Percentiles rank a stretch among this genome's conserved stretches.
These are phyloP conservation scores for Furcasterigmium sp. DNA, from an alignment of 2,329 filamentous ascomycete genomes.

Conservation along the genomic window DNA sequence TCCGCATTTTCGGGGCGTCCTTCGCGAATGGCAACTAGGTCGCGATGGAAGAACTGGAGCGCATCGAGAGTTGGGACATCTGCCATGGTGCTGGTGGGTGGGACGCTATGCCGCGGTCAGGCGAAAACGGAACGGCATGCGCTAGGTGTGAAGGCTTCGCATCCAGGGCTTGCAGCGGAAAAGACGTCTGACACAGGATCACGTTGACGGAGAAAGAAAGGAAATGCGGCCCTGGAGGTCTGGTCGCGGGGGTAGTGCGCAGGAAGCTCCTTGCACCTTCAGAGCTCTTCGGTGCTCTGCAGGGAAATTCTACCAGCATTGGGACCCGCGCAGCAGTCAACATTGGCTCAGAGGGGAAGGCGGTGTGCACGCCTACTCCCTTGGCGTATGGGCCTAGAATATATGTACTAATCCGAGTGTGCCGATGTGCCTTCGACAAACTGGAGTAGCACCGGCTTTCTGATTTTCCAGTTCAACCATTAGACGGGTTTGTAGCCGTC, in stretches of 20 bases:
- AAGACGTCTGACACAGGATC: background rate
- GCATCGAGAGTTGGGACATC: conserved; percentile 67
- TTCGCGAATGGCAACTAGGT: conserved; percentile 73
- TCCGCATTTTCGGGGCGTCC: conserved; percentile 56
- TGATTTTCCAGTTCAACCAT: no score
- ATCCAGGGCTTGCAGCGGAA: background rate
- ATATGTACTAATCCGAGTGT: no score
- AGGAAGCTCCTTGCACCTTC: conserved; percentile 10
- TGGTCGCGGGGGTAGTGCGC: background rate
- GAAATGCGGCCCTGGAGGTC: background rate
- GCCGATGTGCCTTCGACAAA: no score
- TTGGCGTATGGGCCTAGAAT: no score
- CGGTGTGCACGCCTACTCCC: background rate
- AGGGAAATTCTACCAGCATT: background rate
- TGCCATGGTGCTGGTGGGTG: conserved; percentile 51
- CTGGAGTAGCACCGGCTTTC: no score
- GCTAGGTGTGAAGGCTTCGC: background rate
- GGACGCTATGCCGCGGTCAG: conserved; percentile 40
- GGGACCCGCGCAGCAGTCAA: conserved; percentile 7
- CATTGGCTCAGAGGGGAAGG: background rate
- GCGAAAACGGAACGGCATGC: background rate
- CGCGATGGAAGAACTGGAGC: conserved; percentile 79
- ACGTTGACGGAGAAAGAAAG: background rate
- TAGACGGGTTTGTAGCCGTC: no score
- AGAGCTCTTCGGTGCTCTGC: conserved; percentile 8